Percentiles rank a stretch among this genome's conserved stretches.
Evolutionary conservation across 148 eudicot genomes (phyloP).

Genomic region (Chenopodium formosanum): DNA sequence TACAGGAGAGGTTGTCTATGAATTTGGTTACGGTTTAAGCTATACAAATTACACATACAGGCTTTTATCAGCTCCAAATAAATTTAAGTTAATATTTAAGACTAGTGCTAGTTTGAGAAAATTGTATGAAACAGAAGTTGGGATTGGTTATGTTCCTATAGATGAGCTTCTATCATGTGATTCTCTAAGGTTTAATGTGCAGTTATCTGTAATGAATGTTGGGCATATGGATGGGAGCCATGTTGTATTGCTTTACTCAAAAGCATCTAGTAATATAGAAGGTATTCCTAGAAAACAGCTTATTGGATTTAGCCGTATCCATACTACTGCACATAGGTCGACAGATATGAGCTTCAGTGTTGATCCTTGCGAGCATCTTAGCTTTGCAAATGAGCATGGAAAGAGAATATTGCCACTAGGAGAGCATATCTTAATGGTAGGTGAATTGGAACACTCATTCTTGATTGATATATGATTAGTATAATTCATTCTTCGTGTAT

Average conservation of each 20-base stretch:
- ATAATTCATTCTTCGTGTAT: too few species aligned
- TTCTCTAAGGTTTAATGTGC: slow-evolving; percentile 49
- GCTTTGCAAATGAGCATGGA: slow-evolving; percentile 73
- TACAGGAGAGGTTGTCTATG: slow-evolving; percentile 58
- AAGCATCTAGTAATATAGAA: slow-evolving; percentile 28
- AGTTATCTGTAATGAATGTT: slow-evolving; percentile 51
- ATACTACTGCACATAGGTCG: slow-evolving; percentile 34
- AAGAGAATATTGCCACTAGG: slow-evolving; percentile 66
- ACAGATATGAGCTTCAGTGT: slow-evolving; percentile 42
- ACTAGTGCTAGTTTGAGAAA: slow-evolving; percentile 29
- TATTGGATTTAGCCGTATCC: slow-evolving; percentile 71
- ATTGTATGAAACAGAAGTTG: slow-evolving; percentile 26
- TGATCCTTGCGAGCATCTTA: slow-evolving; percentile 78
- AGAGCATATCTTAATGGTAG: slow-evolving; percentile 54
- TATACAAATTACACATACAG: slow-evolving; percentile 64
- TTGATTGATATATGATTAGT: slow-evolving; percentile 36
- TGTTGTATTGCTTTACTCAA: slow-evolving; percentile 65
- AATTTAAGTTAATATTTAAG: slow-evolving; percentile 32
- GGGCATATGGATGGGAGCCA: slow-evolving; percentile 70
- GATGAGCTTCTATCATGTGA: slow-evolving; percentile 58
- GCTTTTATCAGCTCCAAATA: slow-evolving; percentile 56
- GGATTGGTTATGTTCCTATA: slow-evolving; percentile 38
- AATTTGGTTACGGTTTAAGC: slow-evolving; percentile 87
- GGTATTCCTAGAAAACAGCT: slow-evolving; percentile 74
- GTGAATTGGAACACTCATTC: slow-evolving; percentile 51